Base-by-base conservation (phyloP, 306 rosid genomes). In the Cicer bijugum region DNA sequence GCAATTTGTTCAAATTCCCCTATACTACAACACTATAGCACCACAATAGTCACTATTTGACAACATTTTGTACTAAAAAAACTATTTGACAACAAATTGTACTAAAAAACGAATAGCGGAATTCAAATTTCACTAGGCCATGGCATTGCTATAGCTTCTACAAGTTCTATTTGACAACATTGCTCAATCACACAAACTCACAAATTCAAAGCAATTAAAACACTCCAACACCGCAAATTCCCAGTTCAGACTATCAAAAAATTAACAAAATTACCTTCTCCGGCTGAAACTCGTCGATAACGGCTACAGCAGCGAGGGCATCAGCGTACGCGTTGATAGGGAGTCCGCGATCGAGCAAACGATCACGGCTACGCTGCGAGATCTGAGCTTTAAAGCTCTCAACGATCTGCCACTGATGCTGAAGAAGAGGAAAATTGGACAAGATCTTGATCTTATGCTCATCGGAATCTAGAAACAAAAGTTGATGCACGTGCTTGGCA, bases 371-470 rank as follows among this genome's bases (percentile, higher is more conserved):
- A 16, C 97, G 89, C 89, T 90, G 99, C 0, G 99, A 94, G 90
- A 94, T 94, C 91, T 94, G 99, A 23, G 82, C 69, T 64, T 86
- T 88, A 83, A 94, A 91, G 84, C 94, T 90, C 81, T 94, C 96
- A 7, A 94, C 99, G 35, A 94, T 91, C 88, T 94, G 99, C 97
- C 97, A 94, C 55, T 94, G 99, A 52, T 91, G 99, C 85, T 94
- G 97, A 1, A 94, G 99, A 44, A 94, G 82, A 12, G 96, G 90
- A 55, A 90, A 92, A 68, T 85, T 89, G 20, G 95, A 80, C 80
- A 90, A 82, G 61, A 91, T 75, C 79, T 76, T 81, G 19, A 16
- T 72, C 74, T 72, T 86, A 45, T 76, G 78, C 19, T 74, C 73
- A 9, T 78, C 78, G 6, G 75, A 70, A 70, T 78, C 81, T 1